Conservation (phyloP, 2,329 filamentous ascomycete species). For the Chaetomium sp. region DNA sequence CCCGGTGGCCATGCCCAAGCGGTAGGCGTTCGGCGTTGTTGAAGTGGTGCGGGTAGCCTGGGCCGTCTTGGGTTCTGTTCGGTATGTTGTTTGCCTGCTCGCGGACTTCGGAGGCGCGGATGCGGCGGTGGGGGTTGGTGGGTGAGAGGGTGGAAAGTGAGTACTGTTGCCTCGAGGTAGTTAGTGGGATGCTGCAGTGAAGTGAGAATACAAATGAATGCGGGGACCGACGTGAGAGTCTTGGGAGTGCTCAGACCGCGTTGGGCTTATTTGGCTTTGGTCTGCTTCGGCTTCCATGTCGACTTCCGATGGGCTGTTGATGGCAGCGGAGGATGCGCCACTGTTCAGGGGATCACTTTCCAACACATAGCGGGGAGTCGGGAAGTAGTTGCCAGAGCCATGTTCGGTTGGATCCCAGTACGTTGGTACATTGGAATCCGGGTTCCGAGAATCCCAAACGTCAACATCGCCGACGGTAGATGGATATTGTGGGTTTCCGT, state of each 20-base stretch:
- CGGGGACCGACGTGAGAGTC: neutral
- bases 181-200: neutral
- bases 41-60: conserved; percentile 13
- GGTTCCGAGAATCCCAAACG: neutral
- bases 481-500: neutral
- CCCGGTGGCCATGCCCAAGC: neutral
- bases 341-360: neutral
- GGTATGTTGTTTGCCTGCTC: conserved; percentile 6
- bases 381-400: neutral
- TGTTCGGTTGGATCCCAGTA: neutral
- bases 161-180: neutral
- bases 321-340: neutral
- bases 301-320: neutral
- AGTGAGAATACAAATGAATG: neutral
- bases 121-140: neutral
- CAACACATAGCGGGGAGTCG: neutral
- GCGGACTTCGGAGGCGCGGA: conserved; percentile 7
- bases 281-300: neutral
- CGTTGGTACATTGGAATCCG: neutral
- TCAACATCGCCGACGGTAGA: no score
- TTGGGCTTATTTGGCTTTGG: neutral
- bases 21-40: neutral
- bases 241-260: neutral
- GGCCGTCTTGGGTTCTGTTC: neutral
- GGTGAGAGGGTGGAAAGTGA: conserved; percentile 9